Percentiles rank a stretch among this genome's conserved stretches.
These are phyloP conservation scores for Xerocomus tenax DNA, from an alignment of 1,284 basidiomycete species.

Conservation along the genomic window DNA sequence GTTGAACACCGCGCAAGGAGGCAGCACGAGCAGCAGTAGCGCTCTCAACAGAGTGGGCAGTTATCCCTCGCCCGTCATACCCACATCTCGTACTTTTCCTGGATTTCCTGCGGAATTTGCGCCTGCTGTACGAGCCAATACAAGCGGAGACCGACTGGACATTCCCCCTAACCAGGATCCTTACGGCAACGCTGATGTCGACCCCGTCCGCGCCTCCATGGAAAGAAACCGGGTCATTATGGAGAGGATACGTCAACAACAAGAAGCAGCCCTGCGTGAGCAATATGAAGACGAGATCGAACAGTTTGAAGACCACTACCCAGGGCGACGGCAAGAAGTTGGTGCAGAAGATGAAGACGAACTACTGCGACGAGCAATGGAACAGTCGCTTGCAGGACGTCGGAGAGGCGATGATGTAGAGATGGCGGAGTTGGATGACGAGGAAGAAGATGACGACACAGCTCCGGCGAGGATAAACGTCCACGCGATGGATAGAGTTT, in stretches of 20 bases:
- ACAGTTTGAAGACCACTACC: slow-evolving; percentile 18
- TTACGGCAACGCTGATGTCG: slow-evolving; percentile 34
- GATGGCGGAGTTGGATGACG: slow-evolving; percentile 21
- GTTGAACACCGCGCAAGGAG: slow-evolving; percentile 28
- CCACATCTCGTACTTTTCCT: slow-evolving; percentile 21
- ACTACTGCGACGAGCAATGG: slow-evolving; percentile 54
- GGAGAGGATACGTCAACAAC: slow-evolving; percentile 58
- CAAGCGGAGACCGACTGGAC: slow-evolving; percentile 3
- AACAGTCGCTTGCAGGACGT: slow-evolving; percentile 43
- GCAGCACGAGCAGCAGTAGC: slow-evolving; percentile 1
- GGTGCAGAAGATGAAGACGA: slow-evolving; percentile 52
- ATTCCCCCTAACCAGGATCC: slow-evolving; percentile 24
- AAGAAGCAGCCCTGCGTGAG: slow-evolving; percentile 59
- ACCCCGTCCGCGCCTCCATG: slow-evolving; percentile 60
- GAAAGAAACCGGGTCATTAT: slow-evolving; percentile 55
- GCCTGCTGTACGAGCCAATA: slow-evolving; percentile 6
- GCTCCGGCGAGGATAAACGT: slow-evolving; percentile 3
- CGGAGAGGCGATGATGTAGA: slow-evolving; percentile 13
- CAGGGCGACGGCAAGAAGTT: slow-evolving; percentile 5
- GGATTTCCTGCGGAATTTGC: slow-evolving; percentile 14
- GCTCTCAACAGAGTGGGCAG: slow-evolving; percentile 12
- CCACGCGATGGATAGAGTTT: slow-evolving; percentile 36
- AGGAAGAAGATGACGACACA: slow-evolving; percentile 23
- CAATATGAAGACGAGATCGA: slow-evolving; percentile 42
- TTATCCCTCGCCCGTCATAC: slow-evolving; percentile 28